Base-by-base conservation (phyloP, 164 flowering plant genomes). In the Macadamia integrifolia region DNA sequence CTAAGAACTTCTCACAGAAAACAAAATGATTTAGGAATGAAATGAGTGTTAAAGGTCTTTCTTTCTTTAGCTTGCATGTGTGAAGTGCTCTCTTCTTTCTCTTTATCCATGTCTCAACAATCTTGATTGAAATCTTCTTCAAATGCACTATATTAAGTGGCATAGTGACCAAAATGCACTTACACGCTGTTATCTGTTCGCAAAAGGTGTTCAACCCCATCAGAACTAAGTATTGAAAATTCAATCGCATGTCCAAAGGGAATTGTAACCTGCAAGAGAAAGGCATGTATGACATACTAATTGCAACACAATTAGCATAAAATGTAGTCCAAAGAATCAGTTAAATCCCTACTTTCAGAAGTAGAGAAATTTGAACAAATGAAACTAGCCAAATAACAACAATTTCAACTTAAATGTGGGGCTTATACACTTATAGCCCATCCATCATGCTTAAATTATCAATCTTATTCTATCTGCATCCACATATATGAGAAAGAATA, bases 111-210 rank as follows among this genome's bases (percentile, higher is more conserved):
- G 13, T 35, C 56, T 30, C 13, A 40, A n/a, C 44, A 40, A 40
- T 7, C 2, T 18, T 30, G 3, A 14, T 6, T 53, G 1, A n/a
- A 53, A 17, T 53, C 57, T 53, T 53, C 17, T 13, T 53, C 57
- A 53, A 53, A 14, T 6, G 40, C 42, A 56, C n/a, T 28, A 65
- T 14, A 15, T 61, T 23, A 53, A 65, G 29, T 29, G 13, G 40
- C 61, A 30, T 35, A 60, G 71, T 4, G 23, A 62, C 28, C 29
- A 67, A 56, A 12, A 44, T 29, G 53, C 61, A 77, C 81, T 79
- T 75, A 92, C 98, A 80, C 53, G 76, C 80, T 80, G 77, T 74
- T 68, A 65, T 90, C 87, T 48, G 80, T 83, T 68, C 77, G 78
- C 59, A 92, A 76, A 49, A 74, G 70, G 77, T 78, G 81, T 69